These are phyloP conservation scores for Physaria fendleri DNA, from an alignment of 345 rosid species.

Conservation along the genomic window DNA sequence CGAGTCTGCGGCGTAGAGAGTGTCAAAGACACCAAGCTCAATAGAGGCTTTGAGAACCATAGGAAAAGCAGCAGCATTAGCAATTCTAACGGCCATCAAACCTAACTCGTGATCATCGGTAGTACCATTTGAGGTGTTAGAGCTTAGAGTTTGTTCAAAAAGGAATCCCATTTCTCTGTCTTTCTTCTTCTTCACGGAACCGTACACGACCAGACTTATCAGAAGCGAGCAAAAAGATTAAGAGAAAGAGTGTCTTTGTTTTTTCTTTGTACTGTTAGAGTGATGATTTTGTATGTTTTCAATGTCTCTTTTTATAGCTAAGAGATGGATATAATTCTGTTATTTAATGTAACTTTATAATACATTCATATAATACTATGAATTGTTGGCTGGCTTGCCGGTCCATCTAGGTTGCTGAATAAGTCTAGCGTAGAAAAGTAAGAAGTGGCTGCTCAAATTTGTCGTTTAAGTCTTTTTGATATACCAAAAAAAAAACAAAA, in stretches of 20 bases:
- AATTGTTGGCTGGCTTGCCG: no score
- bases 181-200: background rate
- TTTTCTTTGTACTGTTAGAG: no score
- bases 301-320: no score
- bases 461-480: no score
- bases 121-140: background rate
- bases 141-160: slow-evolving; percentile 10
- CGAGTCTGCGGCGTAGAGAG: slow-evolving; percentile 19
- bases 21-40: slow-evolving; percentile 42
- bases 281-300: no score
- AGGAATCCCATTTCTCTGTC: background rate
- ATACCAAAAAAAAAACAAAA: no score
- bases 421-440: no score
- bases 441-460: no score
- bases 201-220: background rate
- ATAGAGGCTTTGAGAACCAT: slow-evolving; percentile 45
- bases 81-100: slow-evolving; percentile 33
- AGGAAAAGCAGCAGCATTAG: slow-evolving; percentile 29
- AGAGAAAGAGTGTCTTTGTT: background rate
- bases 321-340: no score
- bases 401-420: no score
- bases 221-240: background rate
- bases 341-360: no score
- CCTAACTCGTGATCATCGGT: slow-evolving; percentile 32
- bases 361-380: no score